Evolutionary conservation across 768 basidiomycete genomes (phyloP).

Genomic region (Rhodosporidiobolus odoratus): DNA sequence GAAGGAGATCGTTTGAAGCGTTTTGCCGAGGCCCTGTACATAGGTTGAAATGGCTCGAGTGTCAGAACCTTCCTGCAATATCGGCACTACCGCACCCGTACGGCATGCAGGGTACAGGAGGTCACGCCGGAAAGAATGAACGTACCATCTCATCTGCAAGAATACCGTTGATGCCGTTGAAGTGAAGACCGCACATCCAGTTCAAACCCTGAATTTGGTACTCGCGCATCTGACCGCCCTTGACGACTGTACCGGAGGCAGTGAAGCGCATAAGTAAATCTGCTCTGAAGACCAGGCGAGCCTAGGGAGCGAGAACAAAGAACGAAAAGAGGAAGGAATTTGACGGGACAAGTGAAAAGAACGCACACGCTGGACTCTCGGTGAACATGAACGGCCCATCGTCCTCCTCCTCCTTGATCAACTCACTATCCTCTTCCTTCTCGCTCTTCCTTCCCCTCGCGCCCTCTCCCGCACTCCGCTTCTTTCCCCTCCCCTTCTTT

Average conservation of each 20-base stretch:
- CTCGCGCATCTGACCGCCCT: slow-evolving; percentile 75
- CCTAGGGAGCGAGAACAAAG: not conserved
- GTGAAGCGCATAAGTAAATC: not conserved
- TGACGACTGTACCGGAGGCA: slow-evolving; percentile 58
- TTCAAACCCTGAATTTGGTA: slow-evolving; percentile 95
- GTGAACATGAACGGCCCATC: slow-evolving; percentile 89
- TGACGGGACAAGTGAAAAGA: too few species aligned
- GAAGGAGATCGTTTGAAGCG: slow-evolving; percentile 95
- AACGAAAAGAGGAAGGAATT: not conserved
- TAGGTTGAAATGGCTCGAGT: not conserved
- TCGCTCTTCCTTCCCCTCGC: slow-evolving; percentile 89
- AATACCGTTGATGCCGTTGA: slow-evolving; percentile 94
- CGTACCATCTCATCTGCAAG: slow-evolving; percentile 90
- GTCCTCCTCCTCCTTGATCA: slow-evolving; percentile 64
- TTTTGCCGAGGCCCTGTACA: slow-evolving; percentile 87
- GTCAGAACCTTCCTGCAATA: too few species aligned
- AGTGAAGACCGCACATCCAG: slow-evolving; percentile 94
- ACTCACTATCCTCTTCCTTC: slow-evolving; percentile 95
- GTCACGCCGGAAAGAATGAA: not conserved
- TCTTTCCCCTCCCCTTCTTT: slow-evolving; percentile 53
- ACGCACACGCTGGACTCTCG: slow-evolving; percentile 78
- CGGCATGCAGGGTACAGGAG: not conserved
- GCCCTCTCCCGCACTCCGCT: slow-evolving; percentile 51
- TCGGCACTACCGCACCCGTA: too few species aligned
- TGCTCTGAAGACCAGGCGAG: not conserved